Evolutionary conservation across 345 rosid species (phyloP), one percentile per base, ranked within the genome.

Genomic region (Populus tremula): DNA sequence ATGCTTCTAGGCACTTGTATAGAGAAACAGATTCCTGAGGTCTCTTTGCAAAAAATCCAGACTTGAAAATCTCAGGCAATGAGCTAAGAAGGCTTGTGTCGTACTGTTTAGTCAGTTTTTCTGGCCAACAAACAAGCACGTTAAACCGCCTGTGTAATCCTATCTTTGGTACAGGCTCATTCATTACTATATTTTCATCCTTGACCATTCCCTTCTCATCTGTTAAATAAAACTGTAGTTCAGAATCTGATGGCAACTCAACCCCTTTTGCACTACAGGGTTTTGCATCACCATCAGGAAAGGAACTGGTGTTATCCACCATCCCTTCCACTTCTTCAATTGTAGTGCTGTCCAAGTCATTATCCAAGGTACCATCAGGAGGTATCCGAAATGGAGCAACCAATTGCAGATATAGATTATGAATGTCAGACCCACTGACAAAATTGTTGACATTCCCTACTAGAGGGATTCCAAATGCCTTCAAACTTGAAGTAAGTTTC

Each of bases 1-100:
- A 96, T 76, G 99, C 96, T 90, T 94, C 97, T 69, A 94, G 97
- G 85, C 98, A 94, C 76, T 88, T 94, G 84, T 91, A 92, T 74
- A 94, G 86, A 67, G 98, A 89, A 77, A 89, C 90, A 29, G 97
- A 77, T 83, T 94, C 98, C 83, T 89, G 96, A 71, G 97, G 89
- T 84, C 84, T 90, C 91, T 90, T 92, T n/a, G 87, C 79, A 69
- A 81, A 77, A 79, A 80, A 82, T 50, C 91, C 90, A 13, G 87
- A 84, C 88, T 88, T 94, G 81, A 84, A 89, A 81, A 96, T 84
- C 86, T 91, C 96, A 0, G 97, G 91, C 75, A 90, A 85, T 66
- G 92, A 76, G 88, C 85, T 88, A 80, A 94, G 86, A 83, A 85
- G 90, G 75, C 71, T 73, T 18, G 84, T 79, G 67, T 91, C 91